Evolutionary conservation across 2,329 filamentous ascomycete genomes (phyloP), one percentile per base, ranked within the genome.

Genomic region (Plenodomus tracheiphilus): DNA sequence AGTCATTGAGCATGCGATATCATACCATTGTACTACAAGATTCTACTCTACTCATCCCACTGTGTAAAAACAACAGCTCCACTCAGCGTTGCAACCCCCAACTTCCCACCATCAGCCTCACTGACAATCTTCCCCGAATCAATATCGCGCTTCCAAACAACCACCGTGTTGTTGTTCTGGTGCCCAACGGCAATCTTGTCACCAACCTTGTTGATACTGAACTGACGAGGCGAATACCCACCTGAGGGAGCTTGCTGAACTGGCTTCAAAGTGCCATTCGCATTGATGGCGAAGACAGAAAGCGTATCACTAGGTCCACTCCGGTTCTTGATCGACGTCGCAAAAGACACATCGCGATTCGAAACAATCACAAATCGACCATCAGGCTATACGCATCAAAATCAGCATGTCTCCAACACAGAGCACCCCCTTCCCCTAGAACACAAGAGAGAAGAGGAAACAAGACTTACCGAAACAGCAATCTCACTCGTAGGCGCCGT

Each of bases 221-320:
- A 86, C 19, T 87, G 85, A 18, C 88, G 79, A 0, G 88, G 87
- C 44, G 77, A 79, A 15, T 75, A 70, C 2, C 88, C 88, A 40
- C 85, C 85, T 1, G 84, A 80, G 0, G 86, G 77, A 15, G 79
- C 79, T 21, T 83, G 75, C 60, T 86, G 81, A 2, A 81, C 64
- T 41, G 82, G 77, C 0, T 61, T 70, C 28, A 89, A 75, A 0
- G 69, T 72, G 3, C 85, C 86, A 15, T 78, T 80, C 16, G 49
- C 19, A 1, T 48, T 41, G 16, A 56, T 44, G 0, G 32, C 39
- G 39, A 58, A 58, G 50, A 76, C 82, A 51, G 87, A 79, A 39
- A 91, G 72, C 0, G 86, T 81, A 66, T 89, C 86, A 0, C 72
- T 75, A 1, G 54, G 46, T 37, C 41, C 36, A 22, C 39, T 47